A percentile compares a stretch with the other conserved stretches of the same genome.
Evolutionary conservation across 2,329 filamentous ascomycete genomes (phyloP).

Genomic region (Gyromitra esculenta): DNA sequence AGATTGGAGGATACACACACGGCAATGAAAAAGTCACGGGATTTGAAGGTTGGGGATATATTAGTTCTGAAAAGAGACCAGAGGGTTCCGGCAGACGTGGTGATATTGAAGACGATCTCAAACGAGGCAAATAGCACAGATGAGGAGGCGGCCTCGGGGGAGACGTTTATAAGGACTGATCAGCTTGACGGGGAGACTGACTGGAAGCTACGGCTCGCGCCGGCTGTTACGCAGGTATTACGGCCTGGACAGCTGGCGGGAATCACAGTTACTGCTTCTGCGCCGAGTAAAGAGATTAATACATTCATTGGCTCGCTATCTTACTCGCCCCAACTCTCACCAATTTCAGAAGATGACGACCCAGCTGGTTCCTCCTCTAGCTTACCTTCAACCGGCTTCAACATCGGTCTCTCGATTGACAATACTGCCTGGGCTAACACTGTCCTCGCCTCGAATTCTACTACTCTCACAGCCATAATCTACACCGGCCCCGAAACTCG

Average conservation of each 20-base stretch:
- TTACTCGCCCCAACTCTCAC: slow-evolving; percentile 22
- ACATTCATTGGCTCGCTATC: slow-evolving; percentile 89
- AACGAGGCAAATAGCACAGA: slow-evolving; percentile 63
- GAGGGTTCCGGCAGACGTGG: slow-evolving; percentile 90
- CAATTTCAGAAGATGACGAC: slow-evolving; percentile 9
- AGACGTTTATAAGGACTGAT: slow-evolving; percentile 97
- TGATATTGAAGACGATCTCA: slow-evolving; percentile 84
- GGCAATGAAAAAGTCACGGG: slow-evolving; percentile 80
- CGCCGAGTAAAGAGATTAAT: slow-evolving; percentile 92
- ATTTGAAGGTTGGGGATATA: slow-evolving; percentile 94
- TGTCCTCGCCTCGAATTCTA: slow-evolving; percentile 90
- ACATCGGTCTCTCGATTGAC: slow-evolving; percentile 75
- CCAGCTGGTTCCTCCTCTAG: slow-evolving; percentile 30
- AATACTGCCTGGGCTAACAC: slow-evolving; percentile 99
- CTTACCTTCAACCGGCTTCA: slow-evolving; percentile 14
- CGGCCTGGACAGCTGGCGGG: slow-evolving; percentile 74
- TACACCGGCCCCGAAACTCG: slow-evolving; percentile 96
- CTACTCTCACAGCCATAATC: slow-evolving; percentile 86
- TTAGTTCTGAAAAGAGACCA: slow-evolving; percentile 91
- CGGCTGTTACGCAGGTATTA: slow-evolving; percentile 83
- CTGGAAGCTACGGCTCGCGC: slow-evolving; percentile 93
- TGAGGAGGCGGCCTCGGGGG: slow-evolving; percentile 68
- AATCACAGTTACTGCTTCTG: slow-evolving; percentile 79
- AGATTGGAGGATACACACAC: slow-evolving; percentile 55
- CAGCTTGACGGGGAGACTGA: slow-evolving; percentile 98